Conservation (phyloP, 495 filamentous ascomycete genomes). For the Tuber brumale region DNA sequence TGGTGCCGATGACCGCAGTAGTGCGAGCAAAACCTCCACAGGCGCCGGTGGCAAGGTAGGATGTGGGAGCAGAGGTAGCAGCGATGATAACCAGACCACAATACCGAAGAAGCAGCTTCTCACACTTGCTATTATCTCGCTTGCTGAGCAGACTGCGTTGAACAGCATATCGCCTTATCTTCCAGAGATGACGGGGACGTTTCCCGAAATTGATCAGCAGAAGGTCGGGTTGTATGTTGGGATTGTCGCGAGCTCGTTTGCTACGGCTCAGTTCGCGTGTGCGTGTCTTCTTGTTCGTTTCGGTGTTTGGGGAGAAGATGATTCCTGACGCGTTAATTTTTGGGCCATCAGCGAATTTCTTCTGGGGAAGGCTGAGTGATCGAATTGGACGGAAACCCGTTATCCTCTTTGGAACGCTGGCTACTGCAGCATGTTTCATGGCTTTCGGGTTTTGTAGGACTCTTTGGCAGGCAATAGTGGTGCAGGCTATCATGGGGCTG, state of each 20-base stretch:
- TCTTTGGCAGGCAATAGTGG: constrained; percentile 71
- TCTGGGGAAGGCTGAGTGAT: constrained; percentile 91
- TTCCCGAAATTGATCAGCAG: constrained; percentile 65
- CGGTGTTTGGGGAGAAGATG: not conserved
- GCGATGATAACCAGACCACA: constrained; percentile 51
- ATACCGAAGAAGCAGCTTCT: constrained; percentile 76
- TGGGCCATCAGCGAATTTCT: constrained; percentile 60
- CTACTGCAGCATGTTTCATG: constrained; percentile 72
- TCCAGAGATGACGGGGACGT: constrained; percentile 79
- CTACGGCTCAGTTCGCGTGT: constrained; percentile 71
- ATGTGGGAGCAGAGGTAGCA: not conserved
- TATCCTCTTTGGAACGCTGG: constrained; percentile 74
- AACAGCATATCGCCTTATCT: constrained; percentile 97
- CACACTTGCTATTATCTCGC: constrained; percentile 77
- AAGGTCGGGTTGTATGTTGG: constrained; percentile 86
- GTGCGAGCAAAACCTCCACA: constrained; percentile 43
- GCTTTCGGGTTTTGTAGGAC: constrained; percentile 82
- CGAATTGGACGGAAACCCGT: constrained; percentile 87
- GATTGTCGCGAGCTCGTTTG: constrained; percentile 80
- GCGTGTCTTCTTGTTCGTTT: constrained; percentile 1
- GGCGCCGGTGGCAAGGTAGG: not conserved
- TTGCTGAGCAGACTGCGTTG: constrained; percentile 90
- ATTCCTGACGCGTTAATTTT: not conserved
- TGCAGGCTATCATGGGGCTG: constrained; percentile 84
- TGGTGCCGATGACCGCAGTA: constrained; percentile 13